Evolutionary conservation across 2,329 filamentous ascomycete genomes (phyloP).

Genomic region (Penicillium sp.): DNA sequence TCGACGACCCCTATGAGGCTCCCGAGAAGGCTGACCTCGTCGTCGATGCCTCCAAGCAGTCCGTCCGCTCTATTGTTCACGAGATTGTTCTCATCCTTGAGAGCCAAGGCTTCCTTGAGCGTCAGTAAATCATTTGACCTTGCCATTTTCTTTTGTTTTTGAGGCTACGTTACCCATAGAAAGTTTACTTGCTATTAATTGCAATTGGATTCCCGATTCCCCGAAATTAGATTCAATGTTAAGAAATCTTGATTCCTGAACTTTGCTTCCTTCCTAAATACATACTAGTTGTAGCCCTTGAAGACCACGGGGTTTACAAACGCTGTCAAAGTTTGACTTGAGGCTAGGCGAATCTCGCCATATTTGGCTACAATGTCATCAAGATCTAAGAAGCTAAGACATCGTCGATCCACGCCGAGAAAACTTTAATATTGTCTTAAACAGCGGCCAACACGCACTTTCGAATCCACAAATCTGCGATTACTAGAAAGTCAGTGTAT

Average conservation of each 20-base stretch:
- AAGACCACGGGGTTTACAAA: no score
- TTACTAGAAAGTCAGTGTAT: no score
- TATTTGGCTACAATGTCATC: no score
- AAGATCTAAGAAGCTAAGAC: no score
- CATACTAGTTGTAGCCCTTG: not conserved
- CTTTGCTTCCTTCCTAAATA: not conserved
- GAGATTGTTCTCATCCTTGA: conserved; percentile 94
- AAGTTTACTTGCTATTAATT: conserved; percentile 18
- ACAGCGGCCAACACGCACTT: no score
- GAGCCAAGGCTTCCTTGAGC: conserved; percentile 80
- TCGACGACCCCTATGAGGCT: conserved; percentile 93
- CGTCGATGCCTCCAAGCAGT: conserved; percentile 82
- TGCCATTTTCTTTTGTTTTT: conserved; percentile 15
- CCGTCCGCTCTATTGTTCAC: conserved; percentile 89
- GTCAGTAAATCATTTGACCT: conserved; percentile 20
- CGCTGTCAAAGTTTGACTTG: no score
- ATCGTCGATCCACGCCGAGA: no score
- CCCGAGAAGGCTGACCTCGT: conserved; percentile 78
- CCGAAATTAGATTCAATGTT: conserved; percentile 17
- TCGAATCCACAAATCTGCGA: no score
- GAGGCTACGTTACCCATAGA: conserved; percentile 20
- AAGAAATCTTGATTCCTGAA: not conserved
- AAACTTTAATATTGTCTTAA: no score
- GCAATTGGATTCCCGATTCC: conserved; percentile 30
- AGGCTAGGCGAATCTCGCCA: no score